A percentile compares a stretch with the other conserved stretches of the same genome.
Evolutionary conservation across 2,329 filamentous ascomycete species (phyloP).

Genomic region (Pseudonectria foliicola): DNA sequence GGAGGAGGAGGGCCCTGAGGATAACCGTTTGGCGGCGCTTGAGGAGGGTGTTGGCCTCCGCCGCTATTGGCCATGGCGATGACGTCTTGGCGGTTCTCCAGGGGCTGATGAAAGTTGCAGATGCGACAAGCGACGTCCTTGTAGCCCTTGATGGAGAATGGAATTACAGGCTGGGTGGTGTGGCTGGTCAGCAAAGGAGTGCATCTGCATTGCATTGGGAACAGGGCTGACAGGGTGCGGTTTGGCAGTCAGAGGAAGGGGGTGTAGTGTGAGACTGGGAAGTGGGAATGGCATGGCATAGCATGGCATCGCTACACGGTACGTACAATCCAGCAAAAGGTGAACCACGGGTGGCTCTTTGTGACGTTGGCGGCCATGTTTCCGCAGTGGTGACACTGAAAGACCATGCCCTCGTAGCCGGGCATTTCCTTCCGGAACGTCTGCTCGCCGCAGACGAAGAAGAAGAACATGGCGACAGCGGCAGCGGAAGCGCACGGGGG

Average conservation of each 20-base stretch:
- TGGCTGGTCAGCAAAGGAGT: conserved; percentile 1
- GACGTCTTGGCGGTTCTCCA: conserved; percentile 51
- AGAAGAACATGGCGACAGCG: conserved; percentile 46
- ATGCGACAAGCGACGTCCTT: conserved; percentile 66
- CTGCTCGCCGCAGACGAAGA: conserved; percentile 56
- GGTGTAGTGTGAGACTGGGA: conserved; percentile 1
- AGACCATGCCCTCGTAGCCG: conserved; percentile 55
- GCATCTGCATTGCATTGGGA: conserved; percentile 11
- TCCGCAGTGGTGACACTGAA: conserved; percentile 60
- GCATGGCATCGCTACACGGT: neutral
- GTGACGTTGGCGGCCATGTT: conserved; percentile 55
- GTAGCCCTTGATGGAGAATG: conserved; percentile 60
- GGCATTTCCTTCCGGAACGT: conserved; percentile 53
- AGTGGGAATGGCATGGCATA: neutral
- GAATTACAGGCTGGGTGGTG: conserved; percentile 58
- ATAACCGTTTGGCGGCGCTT: conserved; percentile 24
- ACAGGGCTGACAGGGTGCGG: neutral
- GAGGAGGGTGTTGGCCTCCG: conserved; percentile 15
- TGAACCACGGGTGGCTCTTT: conserved; percentile 67
- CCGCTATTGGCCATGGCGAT: conserved; percentile 42
- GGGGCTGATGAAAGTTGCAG: conserved; percentile 67
- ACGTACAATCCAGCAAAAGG: conserved; percentile 66
- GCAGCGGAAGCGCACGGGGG: neutral
- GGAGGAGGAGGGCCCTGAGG: conserved; percentile 24
- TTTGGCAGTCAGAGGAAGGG: neutral